A percentile compares a stretch with the other conserved stretches of the same genome.
Evolutionary conservation across 1,284 basidiomycete species (phyloP).

Genomic region (Moesziomyces parantarcticus): DNA sequence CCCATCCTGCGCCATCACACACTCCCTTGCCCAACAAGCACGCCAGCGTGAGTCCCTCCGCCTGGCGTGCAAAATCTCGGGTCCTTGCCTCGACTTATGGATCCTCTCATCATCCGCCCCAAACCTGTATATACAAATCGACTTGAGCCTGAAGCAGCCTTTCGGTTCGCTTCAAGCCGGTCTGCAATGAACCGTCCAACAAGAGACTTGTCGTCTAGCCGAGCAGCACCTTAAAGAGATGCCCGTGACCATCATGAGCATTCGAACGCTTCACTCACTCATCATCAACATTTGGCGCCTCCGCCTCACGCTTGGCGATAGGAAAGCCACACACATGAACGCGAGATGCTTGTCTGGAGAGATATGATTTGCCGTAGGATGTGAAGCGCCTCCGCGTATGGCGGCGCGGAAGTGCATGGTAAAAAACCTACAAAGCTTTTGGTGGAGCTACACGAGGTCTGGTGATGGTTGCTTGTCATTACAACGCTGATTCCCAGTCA

Average conservation of each 20-base stretch:
- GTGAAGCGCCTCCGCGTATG: neutral
- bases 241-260: too few species aligned
- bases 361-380: slow-evolving; percentile 22
- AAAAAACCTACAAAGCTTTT: slow-evolving; percentile 18
- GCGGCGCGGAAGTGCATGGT: neutral
- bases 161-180: neutral
- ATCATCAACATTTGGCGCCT: too few species aligned
- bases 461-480: slow-evolving; percentile 18
- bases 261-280: too few species aligned
- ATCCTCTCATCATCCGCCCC: neutral
- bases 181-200: neutral
- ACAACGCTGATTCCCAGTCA: slow-evolving; percentile 31
- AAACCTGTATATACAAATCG: neutral
- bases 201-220: neutral
- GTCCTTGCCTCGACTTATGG: too few species aligned
- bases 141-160: neutral
- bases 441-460: slow-evolving; percentile 31
- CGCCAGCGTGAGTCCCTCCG: neutral
- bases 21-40: neutral
- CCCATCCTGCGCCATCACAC: neutral
- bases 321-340: neutral
- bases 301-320: too few species aligned
- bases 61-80: too few species aligned
- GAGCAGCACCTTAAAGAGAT: too few species aligned
- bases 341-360: slow-evolving; percentile 17